Evolutionary conservation across 495 filamentous ascomycete genomes (phyloP).

Genomic region (Daldinia caldariorum): DNA sequence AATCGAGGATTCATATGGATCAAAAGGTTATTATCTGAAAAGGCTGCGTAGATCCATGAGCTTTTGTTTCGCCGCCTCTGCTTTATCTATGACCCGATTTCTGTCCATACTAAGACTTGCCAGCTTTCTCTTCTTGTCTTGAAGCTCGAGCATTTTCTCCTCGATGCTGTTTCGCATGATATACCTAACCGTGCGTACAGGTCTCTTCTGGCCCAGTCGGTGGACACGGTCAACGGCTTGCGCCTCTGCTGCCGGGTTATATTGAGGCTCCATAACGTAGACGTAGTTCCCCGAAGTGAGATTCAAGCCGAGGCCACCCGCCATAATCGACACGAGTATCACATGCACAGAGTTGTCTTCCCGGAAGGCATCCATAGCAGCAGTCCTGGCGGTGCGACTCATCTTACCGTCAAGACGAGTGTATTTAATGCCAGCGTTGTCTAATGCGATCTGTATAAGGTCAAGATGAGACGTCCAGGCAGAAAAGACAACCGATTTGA

Average conservation of each 20-base stretch:
- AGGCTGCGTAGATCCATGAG: slow-evolving; percentile 83
- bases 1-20: not conserved
- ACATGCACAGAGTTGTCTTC: slow-evolving; percentile 76
- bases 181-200: slow-evolving; percentile 82
- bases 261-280: slow-evolving; percentile 98
- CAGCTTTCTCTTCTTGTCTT: slow-evolving; percentile 88
- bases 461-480: slow-evolving; percentile 95
- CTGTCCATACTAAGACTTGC: slow-evolving; percentile 82
- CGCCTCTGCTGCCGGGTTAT: slow-evolving; percentile 92
- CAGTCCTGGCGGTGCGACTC: slow-evolving; percentile 72
- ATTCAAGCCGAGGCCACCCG: slow-evolving; percentile 92
- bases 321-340: slow-evolving; percentile 90
- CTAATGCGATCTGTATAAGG: slow-evolving; percentile 86
- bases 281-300: slow-evolving; percentile 85
- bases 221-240: slow-evolving; percentile 96
- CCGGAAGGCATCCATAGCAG: slow-evolving; percentile 78
- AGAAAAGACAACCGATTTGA: slow-evolving; percentile 93
- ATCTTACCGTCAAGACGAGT: slow-evolving; percentile 91
- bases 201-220: slow-evolving; percentile 86
- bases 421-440: slow-evolving; percentile 70
- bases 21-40: slow-evolving; percentile 70
- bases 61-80: slow-evolving; percentile 76
- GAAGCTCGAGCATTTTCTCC: slow-evolving; percentile 89
- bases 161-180: slow-evolving; percentile 93
- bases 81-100: slow-evolving; percentile 69